Evolutionary conservation across 2,329 filamentous ascomycete genomes (phyloP).

Genomic region (Penicillium sp.): DNA sequence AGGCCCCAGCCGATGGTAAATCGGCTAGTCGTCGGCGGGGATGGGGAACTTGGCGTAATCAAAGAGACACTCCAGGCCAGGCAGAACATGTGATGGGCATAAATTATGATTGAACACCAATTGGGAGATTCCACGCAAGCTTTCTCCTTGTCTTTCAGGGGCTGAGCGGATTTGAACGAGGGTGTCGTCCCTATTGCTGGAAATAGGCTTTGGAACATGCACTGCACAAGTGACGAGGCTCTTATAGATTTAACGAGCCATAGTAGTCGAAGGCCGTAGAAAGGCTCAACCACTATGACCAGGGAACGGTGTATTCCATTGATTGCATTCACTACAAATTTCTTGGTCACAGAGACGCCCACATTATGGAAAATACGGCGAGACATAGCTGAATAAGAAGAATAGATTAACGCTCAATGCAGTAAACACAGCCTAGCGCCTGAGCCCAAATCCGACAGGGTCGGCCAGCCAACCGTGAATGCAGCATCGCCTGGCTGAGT

Average conservation of each 20-base stretch:
- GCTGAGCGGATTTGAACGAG: not conserved
- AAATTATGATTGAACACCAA: not conserved
- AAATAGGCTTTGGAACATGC: not conserved
- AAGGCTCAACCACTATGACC: no score
- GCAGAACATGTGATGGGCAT: not conserved
- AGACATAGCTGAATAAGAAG: not conserved
- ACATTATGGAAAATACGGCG: not conserved
- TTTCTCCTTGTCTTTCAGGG: not conserved
- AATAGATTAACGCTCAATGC: constrained; percentile 7
- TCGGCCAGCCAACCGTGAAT: constrained; percentile 7
- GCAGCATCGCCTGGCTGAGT: not conserved
- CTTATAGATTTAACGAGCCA: no score
- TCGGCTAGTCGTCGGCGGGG: not conserved
- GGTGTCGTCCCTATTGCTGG: not conserved
- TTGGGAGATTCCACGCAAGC: not conserved
- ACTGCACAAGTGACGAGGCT: no score
- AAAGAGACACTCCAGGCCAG: not conserved
- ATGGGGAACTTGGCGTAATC: not conserved
- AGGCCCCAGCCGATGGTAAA: not conserved
- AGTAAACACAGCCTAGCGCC: not conserved
- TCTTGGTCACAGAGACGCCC: not conserved
- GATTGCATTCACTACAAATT: not conserved
- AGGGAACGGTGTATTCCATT: no score
- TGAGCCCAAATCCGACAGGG: constrained; percentile 1
- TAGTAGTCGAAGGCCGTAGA: no score